Conservation (phyloP, 106 monocot genomes). For the Platanthera zijinensis region DNA sequence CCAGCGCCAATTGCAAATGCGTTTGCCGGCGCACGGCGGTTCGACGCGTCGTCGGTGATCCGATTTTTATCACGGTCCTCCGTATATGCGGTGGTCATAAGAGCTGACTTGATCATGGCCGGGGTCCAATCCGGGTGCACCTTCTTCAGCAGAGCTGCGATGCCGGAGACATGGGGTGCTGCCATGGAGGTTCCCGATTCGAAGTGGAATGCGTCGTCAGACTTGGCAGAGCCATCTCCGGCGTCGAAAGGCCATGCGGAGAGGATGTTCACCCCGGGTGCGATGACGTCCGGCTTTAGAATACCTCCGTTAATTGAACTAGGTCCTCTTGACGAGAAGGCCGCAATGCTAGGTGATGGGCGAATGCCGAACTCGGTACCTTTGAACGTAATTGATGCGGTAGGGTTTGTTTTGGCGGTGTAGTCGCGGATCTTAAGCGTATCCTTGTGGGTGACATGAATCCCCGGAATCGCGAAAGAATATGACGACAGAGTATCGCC, state of each 20-base stretch:
- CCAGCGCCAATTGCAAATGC: slow-evolving; percentile 8
- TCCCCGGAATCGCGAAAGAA: slow-evolving; percentile 11
- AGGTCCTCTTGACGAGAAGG: slow-evolving; percentile 17
- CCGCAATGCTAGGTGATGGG: neutral
- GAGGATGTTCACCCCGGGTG: slow-evolving; percentile 10
- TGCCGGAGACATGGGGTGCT: slow-evolving; percentile 10
- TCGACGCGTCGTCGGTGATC: neutral
- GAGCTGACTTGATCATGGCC: slow-evolving; percentile 20
- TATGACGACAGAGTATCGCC: slow-evolving; percentile 1
- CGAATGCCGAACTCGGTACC: neutral
- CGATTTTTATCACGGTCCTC: neutral
- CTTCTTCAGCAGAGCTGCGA: slow-evolving; percentile 11
- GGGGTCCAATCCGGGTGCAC: slow-evolving; percentile 21
- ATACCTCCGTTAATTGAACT: neutral
- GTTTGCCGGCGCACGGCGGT: neutral
- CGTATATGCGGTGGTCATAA: slow-evolving; percentile 16
- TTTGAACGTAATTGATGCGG: slow-evolving; percentile 1
- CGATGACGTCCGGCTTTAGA: slow-evolving; percentile 15
- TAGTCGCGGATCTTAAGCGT: slow-evolving; percentile 8
- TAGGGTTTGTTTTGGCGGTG: neutral
- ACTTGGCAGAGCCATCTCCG: neutral
- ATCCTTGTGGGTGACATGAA: slow-evolving; percentile 12
- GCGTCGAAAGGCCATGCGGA: slow-evolving; percentile 11
- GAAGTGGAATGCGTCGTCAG: neutral
- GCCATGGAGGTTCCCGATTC: slow-evolving; percentile 11